Conservation (phyloP, 257 asterid species). For the Jasminum sambac region DNA sequence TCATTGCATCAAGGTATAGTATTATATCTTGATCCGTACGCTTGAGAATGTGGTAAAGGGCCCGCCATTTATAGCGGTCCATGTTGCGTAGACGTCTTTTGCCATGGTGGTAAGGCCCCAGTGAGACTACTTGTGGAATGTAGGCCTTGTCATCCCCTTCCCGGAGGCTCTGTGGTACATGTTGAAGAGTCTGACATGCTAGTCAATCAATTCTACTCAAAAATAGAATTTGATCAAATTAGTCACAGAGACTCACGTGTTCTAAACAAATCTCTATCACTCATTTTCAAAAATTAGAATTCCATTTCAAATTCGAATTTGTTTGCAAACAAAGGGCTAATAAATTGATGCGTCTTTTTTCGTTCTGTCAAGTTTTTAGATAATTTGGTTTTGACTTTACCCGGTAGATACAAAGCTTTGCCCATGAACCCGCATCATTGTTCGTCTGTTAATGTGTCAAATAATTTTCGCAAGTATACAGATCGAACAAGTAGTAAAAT, state of each 20-base stretch:
- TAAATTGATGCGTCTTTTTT: too few species aligned
- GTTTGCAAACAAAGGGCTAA: too few species aligned
- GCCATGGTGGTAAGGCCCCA: slow-evolving; percentile 82
- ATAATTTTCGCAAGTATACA: too few species aligned
- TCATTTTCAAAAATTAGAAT: too few species aligned
- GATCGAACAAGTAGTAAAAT: too few species aligned
- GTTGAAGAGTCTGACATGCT: not conserved
- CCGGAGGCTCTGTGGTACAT: slow-evolving; percentile 59
- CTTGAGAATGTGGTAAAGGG: slow-evolving; percentile 54
- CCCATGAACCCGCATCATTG: slow-evolving; percentile 62
- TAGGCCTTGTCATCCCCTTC: slow-evolving; percentile 70
- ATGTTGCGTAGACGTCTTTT: slow-evolving; percentile 51
- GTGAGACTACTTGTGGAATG: slow-evolving; percentile 71
- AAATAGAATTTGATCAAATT: too few species aligned
- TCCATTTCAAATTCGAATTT: too few species aligned
- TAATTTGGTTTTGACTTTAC: not conserved
- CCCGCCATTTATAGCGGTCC: slow-evolving; percentile 89
- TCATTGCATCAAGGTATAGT: slow-evolving; percentile 50
- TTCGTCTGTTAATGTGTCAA: too few species aligned
- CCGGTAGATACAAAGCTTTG: slow-evolving; percentile 60
- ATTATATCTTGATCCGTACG: slow-evolving; percentile 53
- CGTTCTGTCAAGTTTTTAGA: not conserved
- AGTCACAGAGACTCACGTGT: too few species aligned
- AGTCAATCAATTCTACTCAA: too few species aligned
- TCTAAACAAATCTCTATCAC: too few species aligned